Percentiles rank a stretch among this genome's conserved stretches.
phyloP scores from a whole-genome alignment of 2,329 filamentous ascomycete genomes.

The Phialocephala sp. region DNA sequence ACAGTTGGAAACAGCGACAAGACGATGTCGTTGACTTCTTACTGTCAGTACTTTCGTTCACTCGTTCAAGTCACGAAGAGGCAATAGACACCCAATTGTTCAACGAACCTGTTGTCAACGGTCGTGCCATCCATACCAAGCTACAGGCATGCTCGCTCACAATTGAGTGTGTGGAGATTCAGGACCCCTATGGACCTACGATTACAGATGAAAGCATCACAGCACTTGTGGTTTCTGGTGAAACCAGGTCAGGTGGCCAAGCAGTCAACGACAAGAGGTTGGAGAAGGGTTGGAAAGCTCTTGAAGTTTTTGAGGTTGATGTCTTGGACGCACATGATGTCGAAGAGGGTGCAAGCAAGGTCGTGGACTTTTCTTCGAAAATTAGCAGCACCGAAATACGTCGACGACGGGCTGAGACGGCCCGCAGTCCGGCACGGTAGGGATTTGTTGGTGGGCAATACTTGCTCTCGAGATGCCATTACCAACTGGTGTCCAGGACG shows the following conservation, averaged over 20 bases:
- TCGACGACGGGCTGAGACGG: constrained; percentile 48
- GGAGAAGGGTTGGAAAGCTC: constrained; percentile 74
- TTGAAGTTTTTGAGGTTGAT: constrained; percentile 88
- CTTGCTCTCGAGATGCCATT: neutral
- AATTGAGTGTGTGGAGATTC: constrained; percentile 83
- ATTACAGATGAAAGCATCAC: constrained; percentile 80
- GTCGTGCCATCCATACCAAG: constrained; percentile 58
- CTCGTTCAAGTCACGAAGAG: constrained; percentile 44
- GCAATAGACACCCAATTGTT: constrained; percentile 41
- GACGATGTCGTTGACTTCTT: constrained; percentile 75
- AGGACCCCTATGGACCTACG: constrained; percentile 89
- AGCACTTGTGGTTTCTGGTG: constrained; percentile 83
- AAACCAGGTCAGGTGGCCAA: constrained; percentile 82
- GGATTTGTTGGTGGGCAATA: neutral
- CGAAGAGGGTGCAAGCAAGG: constrained; percentile 49
- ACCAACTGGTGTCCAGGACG: neutral
- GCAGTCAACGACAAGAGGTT: constrained; percentile 84
- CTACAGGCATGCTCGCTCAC: constrained; percentile 65
- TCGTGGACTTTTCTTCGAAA: constrained; percentile 76
- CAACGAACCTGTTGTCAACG: constrained; percentile 45
- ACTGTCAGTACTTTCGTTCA: constrained; percentile 61
- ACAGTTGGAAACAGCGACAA: constrained; percentile 80
- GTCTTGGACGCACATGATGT: constrained; percentile 75
- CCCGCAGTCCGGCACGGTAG: constrained; percentile 31
- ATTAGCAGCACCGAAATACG: constrained; percentile 91